Evolutionary conservation across 306 rosid genomes (phyloP), one percentile per base, ranked within the genome.

Genomic region (Lathyrus tuberosus): DNA sequence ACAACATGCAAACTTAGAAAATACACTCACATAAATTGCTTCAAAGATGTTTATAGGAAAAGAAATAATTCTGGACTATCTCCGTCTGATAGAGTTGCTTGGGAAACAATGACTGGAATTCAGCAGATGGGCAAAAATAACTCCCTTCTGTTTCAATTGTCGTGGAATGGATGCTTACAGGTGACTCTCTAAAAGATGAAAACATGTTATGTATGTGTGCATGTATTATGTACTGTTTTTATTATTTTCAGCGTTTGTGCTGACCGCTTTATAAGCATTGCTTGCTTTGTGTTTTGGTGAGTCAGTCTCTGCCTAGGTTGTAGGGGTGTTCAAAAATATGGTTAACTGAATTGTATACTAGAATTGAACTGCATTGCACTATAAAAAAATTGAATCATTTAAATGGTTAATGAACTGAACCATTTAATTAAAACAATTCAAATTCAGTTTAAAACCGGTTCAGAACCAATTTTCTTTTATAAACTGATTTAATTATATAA

Each of bases 91-190:
- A 88, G 88, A 85, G 96, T 86, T 78, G 81, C 96, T 66, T 89
- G 98, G 98, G 98, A 92, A 83, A 95, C 91, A 31, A 92, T 92
- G 96, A 78, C 96, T 77, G 98, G 96, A 65, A 89, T 87, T 83
- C 92, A 74, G 62, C 81, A 53, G 98, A 92, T 72, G 96, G 93
- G 80, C 95, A 92, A 83, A 96, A 89, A 62, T 87, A 92, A 15
- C 88, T 92, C 68, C 95, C n/a, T n/a, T n/a, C n/a, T n/a, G n/a
- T n/a, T n/a, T n/a, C n/a, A n/a, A n/a, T n/a, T n/a, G n/a, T n/a
- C 11, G 96, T 89, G 83, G 98, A 89, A 68, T 89, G 96, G 96
- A 89, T 88, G 95, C 89, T 89, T 67, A 86, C 98, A 40, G 12
- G 33, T 30, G 33, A 30, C 33, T 11, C 13, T 4, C 44, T 40